phyloP scores from a whole-genome alignment of 768 basidiomycete species.

The Lentinula edodes region DNA sequence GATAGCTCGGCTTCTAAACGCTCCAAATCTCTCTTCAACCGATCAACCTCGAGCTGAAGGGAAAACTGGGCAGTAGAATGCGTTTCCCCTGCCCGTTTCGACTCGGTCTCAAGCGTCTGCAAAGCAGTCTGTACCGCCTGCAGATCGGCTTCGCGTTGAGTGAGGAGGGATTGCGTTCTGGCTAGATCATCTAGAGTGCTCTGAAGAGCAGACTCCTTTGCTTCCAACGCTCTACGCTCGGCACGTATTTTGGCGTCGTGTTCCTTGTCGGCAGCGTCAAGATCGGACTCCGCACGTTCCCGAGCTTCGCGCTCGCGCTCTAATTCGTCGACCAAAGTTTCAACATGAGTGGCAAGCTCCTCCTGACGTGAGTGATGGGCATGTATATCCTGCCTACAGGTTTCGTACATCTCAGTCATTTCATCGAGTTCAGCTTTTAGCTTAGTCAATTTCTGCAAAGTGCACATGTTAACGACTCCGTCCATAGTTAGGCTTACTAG shows the following conservation, averaged over 20 bases:
- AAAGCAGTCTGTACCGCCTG: slow-evolving; percentile 66
- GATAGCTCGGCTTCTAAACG: slow-evolving; percentile 74
- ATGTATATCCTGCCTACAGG: slow-evolving; percentile 55
- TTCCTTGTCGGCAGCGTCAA: slow-evolving; percentile 53
- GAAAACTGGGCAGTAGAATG: slow-evolving; percentile 81
- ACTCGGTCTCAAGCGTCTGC: slow-evolving; percentile 68
- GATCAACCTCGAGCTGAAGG: slow-evolving; percentile 84
- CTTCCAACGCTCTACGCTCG: slow-evolving; percentile 60
- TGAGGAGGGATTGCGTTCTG: slow-evolving; percentile 56
- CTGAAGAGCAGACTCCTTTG: slow-evolving; percentile 64
- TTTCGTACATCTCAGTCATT: slow-evolving; percentile 59
- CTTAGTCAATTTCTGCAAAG: slow-evolving; percentile 57
- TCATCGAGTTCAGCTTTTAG: slow-evolving; percentile 66
- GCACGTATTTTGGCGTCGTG: slow-evolving; percentile 56
- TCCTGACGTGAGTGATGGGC: slow-evolving; percentile 69
- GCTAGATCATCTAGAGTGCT: slow-evolving; percentile 59
- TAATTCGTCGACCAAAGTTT: slow-evolving; percentile 62
- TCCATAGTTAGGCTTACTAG: neutral
- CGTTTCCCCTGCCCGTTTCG: slow-evolving; percentile 76
- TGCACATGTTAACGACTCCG: neutral
- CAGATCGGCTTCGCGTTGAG: slow-evolving; percentile 73
- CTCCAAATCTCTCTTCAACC: slow-evolving; percentile 79
- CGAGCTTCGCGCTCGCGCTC: slow-evolving; percentile 53
- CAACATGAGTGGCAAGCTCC: slow-evolving; percentile 69
- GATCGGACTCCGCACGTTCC: slow-evolving; percentile 46